Evolutionary conservation across 805 yeast genomes (phyloP), one percentile per base, ranked within the genome.

Genomic region (Isabelozyma rhagii): DNA sequence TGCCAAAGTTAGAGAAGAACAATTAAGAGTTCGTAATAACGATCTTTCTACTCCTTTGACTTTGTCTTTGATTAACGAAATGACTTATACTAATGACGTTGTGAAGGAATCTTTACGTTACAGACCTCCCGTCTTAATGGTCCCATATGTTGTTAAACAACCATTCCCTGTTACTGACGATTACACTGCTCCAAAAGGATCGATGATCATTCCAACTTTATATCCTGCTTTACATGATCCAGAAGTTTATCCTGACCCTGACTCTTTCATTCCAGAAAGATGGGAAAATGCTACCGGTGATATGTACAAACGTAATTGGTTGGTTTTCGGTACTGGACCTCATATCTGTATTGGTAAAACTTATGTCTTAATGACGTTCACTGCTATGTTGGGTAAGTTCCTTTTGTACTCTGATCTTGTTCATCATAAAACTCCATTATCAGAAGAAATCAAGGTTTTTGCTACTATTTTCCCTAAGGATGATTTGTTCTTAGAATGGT

Each of bases 381-480:
- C 96, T 13, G 90, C 88, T 34, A 77, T 93, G 78, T 81, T 94
- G 63, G 99, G 99, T 65, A 94, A 94, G 72, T 91, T 91, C 49
- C 82, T 89, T 21, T 69, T 94, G 81, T 73, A 80, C 59, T 79
- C 91, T 47, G 92, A 94, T 68, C 82, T 94, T 74, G 71, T 80
- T 51, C 99, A 94, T 68, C 79, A 83, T 56, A 83, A 86, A 44
- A 94, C 99, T 21, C 87, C 85, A 41, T 75, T 85, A 58, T 84
- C 93, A 58, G 99, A 94, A 74, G 85, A 90, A 63, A 91, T 94
- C 63, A 89, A 90, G 65, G 98, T 94, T 39, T 94, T 94, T 67
- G 99, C 99, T 27, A 94, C 99, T 15, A 91, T 94, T 66, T 94
- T 94, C 87, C 99, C 99, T 27, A 84, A 89, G 68, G 99, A 94